Conservation (phyloP, 768 basidiomycete species). For the Lyophyllum shimeji region DNA sequence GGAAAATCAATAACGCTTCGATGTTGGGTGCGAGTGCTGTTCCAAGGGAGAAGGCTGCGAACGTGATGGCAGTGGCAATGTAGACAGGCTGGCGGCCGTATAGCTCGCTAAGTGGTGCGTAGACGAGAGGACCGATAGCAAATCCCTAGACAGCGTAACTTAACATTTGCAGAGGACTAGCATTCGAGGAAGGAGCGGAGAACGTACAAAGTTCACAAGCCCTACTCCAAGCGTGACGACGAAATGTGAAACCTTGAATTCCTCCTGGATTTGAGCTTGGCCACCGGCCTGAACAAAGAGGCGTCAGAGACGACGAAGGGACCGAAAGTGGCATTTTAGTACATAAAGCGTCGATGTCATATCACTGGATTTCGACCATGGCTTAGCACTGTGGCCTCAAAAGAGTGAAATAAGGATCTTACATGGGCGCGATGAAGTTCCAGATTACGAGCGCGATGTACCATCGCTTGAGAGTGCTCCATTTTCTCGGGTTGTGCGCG, state of each 20-base stretch:
- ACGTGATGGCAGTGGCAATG: constrained; percentile 1
- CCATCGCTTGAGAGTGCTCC: constrained; percentile 9
- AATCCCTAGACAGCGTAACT: constrained; percentile 7
- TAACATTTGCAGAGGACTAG: neutral
- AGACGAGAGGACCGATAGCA: constrained; percentile 14
- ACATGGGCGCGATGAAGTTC: constrained; percentile 12
- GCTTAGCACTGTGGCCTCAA: too few species aligned
- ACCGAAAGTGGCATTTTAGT: neutral
- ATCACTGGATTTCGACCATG: too few species aligned
- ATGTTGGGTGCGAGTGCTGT: constrained; percentile 6
- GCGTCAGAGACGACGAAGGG: neutral
- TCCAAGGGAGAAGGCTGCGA: constrained; percentile 2
- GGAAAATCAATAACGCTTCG: neutral
- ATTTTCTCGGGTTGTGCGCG: constrained; percentile 4
- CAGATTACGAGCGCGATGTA: constrained; percentile 9
- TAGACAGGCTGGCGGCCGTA: constrained; percentile 14
- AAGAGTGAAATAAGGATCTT: too few species aligned
- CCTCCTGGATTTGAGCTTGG: constrained; percentile 5
- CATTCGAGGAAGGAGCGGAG: too few species aligned
- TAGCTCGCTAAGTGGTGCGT: constrained; percentile 13
- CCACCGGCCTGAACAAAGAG: neutral
- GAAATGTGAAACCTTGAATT: constrained; percentile 6
- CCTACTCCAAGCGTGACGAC: constrained; percentile 10
- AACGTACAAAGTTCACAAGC: constrained; percentile 4
- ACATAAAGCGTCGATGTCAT: constrained; percentile 10